Percentiles rank a stretch among this genome's conserved stretches.
Conservation (phyloP, 352 stramenopile species). For the Peronospora belbahrii region DNA sequence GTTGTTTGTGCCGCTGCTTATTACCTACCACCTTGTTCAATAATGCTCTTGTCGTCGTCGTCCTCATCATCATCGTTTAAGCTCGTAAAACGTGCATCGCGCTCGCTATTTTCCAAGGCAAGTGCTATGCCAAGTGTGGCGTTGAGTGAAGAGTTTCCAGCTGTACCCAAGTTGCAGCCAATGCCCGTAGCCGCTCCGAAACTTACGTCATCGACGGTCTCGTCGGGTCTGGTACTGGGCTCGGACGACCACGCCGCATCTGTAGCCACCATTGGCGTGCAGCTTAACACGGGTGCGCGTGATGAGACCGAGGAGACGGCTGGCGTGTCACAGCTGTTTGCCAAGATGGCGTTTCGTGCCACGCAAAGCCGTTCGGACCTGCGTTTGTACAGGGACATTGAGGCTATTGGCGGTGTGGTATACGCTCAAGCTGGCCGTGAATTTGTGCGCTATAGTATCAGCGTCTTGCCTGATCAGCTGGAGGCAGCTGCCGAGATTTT, state of each 20-base stretch:
- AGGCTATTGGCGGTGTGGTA: constrained; percentile 66
- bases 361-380: constrained; percentile 70
- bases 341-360: constrained; percentile 80
- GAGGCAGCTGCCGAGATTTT: constrained; percentile 63
- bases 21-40: constrained; percentile 1
- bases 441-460: constrained; percentile 74
- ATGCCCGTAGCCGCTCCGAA: constrained; percentile 18
- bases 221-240: constrained; percentile 51
- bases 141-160: constrained; percentile 58
- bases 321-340: constrained; percentile 71
- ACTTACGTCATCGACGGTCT: constrained; percentile 31
- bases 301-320: constrained; percentile 62
- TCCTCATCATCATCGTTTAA: constrained; percentile 29
- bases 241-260: constrained; percentile 40
- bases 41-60: constrained; percentile 28
- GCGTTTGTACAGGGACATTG: constrained; percentile 74
- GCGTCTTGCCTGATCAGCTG: constrained; percentile 60
- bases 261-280: constrained; percentile 58
- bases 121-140: constrained; percentile 48
- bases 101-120: constrained; percentile 61
- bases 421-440: constrained; percentile 52
- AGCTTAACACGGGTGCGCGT: constrained; percentile 51
- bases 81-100: constrained; percentile 25
- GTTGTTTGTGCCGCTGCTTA: too few species aligned
- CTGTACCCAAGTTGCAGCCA: constrained; percentile 34